phyloP scores from a whole-genome alignment of 2,329 filamentous ascomycete species.

The Nannizziopsis arthrosporioides region DNA sequence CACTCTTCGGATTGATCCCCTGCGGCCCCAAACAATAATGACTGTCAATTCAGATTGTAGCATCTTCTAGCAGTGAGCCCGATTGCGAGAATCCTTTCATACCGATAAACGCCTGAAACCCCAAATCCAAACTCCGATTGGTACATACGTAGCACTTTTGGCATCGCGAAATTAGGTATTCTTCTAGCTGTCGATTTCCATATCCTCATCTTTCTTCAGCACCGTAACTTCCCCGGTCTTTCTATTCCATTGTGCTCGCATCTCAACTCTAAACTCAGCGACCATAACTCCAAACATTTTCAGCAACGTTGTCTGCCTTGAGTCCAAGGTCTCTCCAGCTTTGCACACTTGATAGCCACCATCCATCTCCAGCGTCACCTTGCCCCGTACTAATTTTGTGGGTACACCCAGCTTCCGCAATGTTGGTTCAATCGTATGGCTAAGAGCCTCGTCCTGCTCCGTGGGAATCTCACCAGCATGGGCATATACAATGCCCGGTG shows the following conservation, averaged over 20 bases:
- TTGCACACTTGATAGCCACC: constrained; percentile 65
- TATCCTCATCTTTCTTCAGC: constrained; percentile 28
- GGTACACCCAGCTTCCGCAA: constrained; percentile 82
- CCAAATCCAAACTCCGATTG: constrained; percentile 2
- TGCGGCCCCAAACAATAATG: constrained; percentile 5
- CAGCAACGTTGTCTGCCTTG: constrained; percentile 79
- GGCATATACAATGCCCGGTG: constrained; percentile 69
- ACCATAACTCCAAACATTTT: constrained; percentile 88
- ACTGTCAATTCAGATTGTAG: constrained; percentile 1
- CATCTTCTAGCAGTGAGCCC: background rate
- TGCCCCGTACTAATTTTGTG: constrained; percentile 76
- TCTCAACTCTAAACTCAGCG: constrained; percentile 75
- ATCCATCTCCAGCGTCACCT: constrained; percentile 58
- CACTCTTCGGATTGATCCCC: constrained; percentile 16
- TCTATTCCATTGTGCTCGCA: constrained; percentile 53
- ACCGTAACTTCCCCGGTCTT: constrained; percentile 31
- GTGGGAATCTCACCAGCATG: constrained; percentile 63
- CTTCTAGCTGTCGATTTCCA: constrained; percentile 32
- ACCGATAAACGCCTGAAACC: constrained; percentile 6
- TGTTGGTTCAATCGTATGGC: constrained; percentile 82
- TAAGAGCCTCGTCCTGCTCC: constrained; percentile 74
- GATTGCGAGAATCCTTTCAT: constrained; percentile 3
- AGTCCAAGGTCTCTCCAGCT: constrained; percentile 75
- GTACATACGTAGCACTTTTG: constrained; percentile 7
- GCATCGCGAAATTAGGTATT: background rate